Conservation (phyloP, 148 eudicot species). For the Silene latifolia region DNA sequence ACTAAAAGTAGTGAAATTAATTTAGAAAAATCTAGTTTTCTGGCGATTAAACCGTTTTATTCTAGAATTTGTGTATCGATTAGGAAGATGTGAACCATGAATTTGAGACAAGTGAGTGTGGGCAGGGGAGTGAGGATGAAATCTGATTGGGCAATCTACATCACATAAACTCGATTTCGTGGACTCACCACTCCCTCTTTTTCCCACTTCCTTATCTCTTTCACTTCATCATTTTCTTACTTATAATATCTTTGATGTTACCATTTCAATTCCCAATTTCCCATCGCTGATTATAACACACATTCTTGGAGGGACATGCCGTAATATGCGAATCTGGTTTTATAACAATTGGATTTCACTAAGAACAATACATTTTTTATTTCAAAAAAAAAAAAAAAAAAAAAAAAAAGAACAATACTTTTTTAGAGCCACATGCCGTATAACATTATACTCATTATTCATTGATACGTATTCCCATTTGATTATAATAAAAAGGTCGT, state of each 20-base stretch:
- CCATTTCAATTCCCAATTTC: not conserved
- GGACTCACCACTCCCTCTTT: not conserved
- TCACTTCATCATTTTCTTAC: not conserved
- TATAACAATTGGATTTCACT: not conserved
- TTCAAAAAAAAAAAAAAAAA: no score
- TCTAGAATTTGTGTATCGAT: no score
- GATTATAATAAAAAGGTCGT: no score
- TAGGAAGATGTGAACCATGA: conserved; percentile 8
- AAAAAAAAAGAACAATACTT: no score
- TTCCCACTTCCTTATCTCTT: conserved; percentile 1
- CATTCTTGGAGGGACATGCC: not conserved
- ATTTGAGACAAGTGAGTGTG: not conserved
- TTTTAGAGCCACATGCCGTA: no score
- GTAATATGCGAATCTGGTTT: not conserved
- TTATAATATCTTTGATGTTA: not conserved
- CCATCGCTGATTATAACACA: not conserved
- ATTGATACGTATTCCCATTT: no score
- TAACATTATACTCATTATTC: no score
- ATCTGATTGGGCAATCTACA: conserved; percentile 17
- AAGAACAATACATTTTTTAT: no score
- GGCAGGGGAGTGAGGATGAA: conserved; percentile 6
- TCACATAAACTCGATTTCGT: not conserved
- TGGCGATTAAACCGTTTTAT: no score
- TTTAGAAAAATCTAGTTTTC: no score
- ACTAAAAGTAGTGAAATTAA: no score